Evolutionary conservation across 2,329 filamentous ascomycete genomes (phyloP), one percentile per base, ranked within the genome.

Genomic region (Scedosporium minutisporum): DNA sequence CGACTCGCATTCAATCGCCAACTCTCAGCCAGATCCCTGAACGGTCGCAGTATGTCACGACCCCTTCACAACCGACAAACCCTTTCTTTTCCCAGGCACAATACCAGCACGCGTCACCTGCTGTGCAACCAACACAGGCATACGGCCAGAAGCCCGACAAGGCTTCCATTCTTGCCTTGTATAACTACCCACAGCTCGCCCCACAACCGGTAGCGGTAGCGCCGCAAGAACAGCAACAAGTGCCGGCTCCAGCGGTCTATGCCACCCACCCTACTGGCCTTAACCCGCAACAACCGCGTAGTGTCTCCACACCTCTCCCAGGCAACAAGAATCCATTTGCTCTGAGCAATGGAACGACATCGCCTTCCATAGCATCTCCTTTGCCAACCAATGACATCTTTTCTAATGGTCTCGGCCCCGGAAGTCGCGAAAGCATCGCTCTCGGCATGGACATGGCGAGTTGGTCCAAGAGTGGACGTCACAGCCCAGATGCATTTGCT

Each of bases 401-500:
- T 55, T 12, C 27, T 18, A 29, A 23, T 18, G 62, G 57, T 0
- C 18, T 55, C 16, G 21, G 23, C n/a, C 57, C 60, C 18, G 57
- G 57, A 4, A 92, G 88, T 68, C 82, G 88, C 58, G 89, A 92
- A 70, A 92, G 89, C 72, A 84, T 90, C 71, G 84, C 79, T 62
- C 80, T 86, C 66, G 82, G 88, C 48, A 79, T 85, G 72, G 84
- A 84, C 63, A 82, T 86, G 78, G 80, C 83, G 57, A 61, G 60
- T 25, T 86, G 83, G 83, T 80, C 79, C 68, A 87, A 87, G 68
- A 87, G 86, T 67, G 89, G 89, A 9, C 78, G 89, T 51, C 89
- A 92, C 70, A 91, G 88, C 68, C 89, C 89, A 3, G 89, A 93
- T 73, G 89, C 89, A 14, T 93, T 92, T 79, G 85, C 89, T 2